Base-by-base conservation (phyloP, 179 eudicot genomes). In the Silene noctiflora region DNA sequence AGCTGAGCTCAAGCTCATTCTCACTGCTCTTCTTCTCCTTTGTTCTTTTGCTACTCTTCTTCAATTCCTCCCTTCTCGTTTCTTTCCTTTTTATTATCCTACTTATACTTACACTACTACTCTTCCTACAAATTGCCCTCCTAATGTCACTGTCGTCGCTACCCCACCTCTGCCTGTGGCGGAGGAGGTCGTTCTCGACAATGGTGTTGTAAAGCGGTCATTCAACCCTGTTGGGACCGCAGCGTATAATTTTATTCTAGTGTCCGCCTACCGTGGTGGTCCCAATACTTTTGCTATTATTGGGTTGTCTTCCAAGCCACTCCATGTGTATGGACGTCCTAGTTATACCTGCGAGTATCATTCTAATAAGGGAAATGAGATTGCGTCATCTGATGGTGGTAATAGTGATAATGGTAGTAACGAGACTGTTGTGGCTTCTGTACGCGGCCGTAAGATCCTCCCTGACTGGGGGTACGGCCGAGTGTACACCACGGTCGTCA, bases 401-500 rank as follows among this genome's bases (percentile, higher is more conserved):
- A 12, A 48, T 14, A 14, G 2, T 51, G 58, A 51, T 4, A 74
- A 11, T 60, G 6, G 2, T 11, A n/a, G 22, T 62, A 12, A 67
- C 3, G 24, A 4, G 4, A 21, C 53, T 5, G 4, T 4, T 21
- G 8, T 31, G 8, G 39, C 20, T 12, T 42, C 82, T 19, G 73
- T 80, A 12, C 20, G 69, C 10, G 89, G 90, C 6, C 13, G 42
- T 6, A 82, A 84, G 59, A 83, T 88, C 62, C 89, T 93, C 24
- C 91, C 97, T 0, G 97, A 93, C 62, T 93, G 97, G 95, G 97
- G 98, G 16, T 91, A 80, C 82, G 97, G 95, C 56, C 87, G 91
- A 35, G 89, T 91, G 13, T 91, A 91, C 83, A 87, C 94, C 8
- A 85, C 84, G 24, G 81, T 93, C 0, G 91, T 93, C 9, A 59